Percentiles rank a stretch among this genome's conserved stretches.
Evolutionary conservation across 768 basidiomycete genomes (phyloP).

Genomic region (Suillus discolor): DNA sequence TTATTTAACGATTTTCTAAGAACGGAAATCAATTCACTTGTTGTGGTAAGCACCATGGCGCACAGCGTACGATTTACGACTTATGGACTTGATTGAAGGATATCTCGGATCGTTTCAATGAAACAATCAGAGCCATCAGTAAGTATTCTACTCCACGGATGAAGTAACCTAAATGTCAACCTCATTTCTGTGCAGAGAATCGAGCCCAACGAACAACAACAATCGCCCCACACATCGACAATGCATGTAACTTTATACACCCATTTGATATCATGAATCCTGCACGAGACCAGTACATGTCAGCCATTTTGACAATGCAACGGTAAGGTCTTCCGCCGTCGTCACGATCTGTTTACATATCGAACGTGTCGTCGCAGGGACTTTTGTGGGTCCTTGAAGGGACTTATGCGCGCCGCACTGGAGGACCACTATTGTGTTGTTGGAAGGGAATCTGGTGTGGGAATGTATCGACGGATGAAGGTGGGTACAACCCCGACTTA

Average conservation of each 20-base stretch:
- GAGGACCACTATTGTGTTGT: not conserved
- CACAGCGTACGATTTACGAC: not conserved
- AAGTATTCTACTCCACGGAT: not conserved
- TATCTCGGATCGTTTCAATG: not conserved
- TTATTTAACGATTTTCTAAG: not conserved
- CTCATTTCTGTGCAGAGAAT: not conserved
- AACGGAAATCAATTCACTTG: not conserved
- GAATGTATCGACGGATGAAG: constrained; percentile 9
- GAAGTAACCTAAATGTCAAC: not conserved
- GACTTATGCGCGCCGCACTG: not conserved
- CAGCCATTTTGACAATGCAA: not conserved
- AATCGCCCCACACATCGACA: not conserved
- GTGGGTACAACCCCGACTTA: not conserved
- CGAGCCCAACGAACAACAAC: not conserved
- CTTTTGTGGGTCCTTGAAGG: not conserved
- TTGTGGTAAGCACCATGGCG: not conserved
- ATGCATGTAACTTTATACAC: not conserved
- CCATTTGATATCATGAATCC: not conserved
- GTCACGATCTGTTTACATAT: not conserved
- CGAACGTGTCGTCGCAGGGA: not conserved
- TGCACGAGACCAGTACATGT: not conserved
- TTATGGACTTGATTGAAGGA: not conserved
- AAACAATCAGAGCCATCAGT: not conserved
- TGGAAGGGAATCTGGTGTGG: not conserved
- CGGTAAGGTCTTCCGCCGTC: not conserved